phyloP scores from a whole-genome alignment of 208 protist species.

The Crithidia bombi region DNA sequence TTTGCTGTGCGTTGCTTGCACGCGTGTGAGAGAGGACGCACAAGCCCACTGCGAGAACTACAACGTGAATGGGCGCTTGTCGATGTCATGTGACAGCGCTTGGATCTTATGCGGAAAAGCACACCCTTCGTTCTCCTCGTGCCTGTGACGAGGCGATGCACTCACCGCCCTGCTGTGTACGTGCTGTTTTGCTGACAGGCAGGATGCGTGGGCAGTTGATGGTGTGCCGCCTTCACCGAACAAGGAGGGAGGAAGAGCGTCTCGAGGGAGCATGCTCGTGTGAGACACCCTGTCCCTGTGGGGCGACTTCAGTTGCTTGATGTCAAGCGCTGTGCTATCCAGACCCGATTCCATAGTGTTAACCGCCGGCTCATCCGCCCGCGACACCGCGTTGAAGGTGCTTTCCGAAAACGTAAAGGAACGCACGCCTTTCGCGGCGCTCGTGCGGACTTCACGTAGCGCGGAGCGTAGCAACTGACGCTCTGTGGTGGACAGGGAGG shows the following conservation, averaged over 20 bases:
- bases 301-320: too few relatives aligned
- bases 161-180: background rate
- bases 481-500: constrained; percentile 32
- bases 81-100: constrained; percentile 1
- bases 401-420: background rate
- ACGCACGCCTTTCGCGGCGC: background rate
- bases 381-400: background rate
- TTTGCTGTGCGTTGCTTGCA: too few relatives aligned
- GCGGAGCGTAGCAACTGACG: constrained; percentile 40
- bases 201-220: background rate
- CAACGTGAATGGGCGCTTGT: background rate
- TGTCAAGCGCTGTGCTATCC: too few relatives aligned
- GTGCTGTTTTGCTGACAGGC: background rate
- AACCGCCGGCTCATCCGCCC: background rate
- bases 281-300: too few relatives aligned
- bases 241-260: too few relatives aligned
- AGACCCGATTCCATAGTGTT: too few relatives aligned
- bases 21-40: background rate
- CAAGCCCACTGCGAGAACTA: background rate
- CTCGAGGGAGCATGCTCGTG: too few relatives aligned
- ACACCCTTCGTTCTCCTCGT: background rate
- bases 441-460: constrained; percentile 18
- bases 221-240: background rate
- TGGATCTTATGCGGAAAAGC: constrained; percentile 4
- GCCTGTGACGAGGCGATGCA: background rate